Conservation (phyloP, 1,139 yeast species). For the Lodderomyces theae region DNA sequence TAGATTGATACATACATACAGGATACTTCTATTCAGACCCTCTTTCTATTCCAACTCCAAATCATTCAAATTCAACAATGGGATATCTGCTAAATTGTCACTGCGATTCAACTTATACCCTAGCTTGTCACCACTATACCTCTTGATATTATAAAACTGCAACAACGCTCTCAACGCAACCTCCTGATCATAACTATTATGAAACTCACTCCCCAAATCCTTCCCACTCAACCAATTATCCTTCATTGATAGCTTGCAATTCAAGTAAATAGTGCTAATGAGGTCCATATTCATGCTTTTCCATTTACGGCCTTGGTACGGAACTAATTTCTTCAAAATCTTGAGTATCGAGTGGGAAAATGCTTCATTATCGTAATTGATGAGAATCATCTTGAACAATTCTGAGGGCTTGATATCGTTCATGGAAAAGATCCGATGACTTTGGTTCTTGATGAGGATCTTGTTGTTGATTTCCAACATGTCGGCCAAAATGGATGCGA, state of each 20-base stretch:
- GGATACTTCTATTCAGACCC: too few species aligned
- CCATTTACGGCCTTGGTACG: conserved; percentile 95
- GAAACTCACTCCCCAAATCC: conserved; percentile 72
- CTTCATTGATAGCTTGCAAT: conserved; percentile 65
- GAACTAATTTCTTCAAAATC: conserved; percentile 74
- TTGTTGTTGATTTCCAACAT: conserved; percentile 44
- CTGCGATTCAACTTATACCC: conserved; percentile 47
- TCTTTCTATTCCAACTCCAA: background rate
- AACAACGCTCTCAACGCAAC: conserved; percentile 76
- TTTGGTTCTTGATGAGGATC: conserved; percentile 43
- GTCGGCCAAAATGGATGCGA: conserved; percentile 44
- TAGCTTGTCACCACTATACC: conserved; percentile 46
- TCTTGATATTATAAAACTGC: conserved; percentile 71
- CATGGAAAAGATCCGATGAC: conserved; percentile 54
- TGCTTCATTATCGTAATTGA: conserved; percentile 57
- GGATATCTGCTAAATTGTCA: conserved; percentile 21
- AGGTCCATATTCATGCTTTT: conserved; percentile 89
- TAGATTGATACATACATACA: background rate
- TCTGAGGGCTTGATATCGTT: conserved; percentile 58
- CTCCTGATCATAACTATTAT: conserved; percentile 83
- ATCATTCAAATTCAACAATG: conserved; percentile 14
- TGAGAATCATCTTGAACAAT: conserved; percentile 39
- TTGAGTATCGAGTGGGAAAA: conserved; percentile 70
- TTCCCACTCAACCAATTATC: conserved; percentile 91
- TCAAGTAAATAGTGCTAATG: conserved; percentile 80